Evolutionary conservation across 805 yeast genomes (phyloP), one percentile per base, ranked within the genome.

Genomic region (Kodamaea kakaduensis): DNA sequence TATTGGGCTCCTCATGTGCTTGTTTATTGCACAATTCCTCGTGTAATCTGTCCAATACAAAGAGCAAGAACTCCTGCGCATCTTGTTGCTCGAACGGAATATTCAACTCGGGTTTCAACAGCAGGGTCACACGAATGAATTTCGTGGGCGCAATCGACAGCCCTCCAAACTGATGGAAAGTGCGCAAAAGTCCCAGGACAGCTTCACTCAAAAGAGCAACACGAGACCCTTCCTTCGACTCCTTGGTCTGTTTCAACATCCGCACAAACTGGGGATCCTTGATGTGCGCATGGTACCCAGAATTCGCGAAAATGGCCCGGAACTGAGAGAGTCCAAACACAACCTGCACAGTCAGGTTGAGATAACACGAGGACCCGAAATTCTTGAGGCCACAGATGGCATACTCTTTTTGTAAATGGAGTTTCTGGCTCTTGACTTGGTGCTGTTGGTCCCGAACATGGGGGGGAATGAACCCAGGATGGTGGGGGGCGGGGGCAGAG

Each of bases 51-150:
- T 81, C 89, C 43, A 84, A 58, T 8, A 83, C 44, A 41, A 83
- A 75, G 52, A 82, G 67, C 28, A 84, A 56, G 48, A 82, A 82
- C 47, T 84, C 93, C 36, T 84, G 87, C 1, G 89, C 80, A 54
- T 84, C 94, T 50, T 84, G 93, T 48, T 84, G 94, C 47, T 81
- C 86, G 45, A 71, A 57, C 0, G 90, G 90, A 9, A 84, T 81
- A 43, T 66, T 62, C 36, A 82, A 69, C 47, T 80, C 85, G 0
- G 88, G 88, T 44, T 81, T 76, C 15, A 81, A 50, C 5, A 59
- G 41, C 15, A 74, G 57, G 33, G 80, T 61, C 1, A 64, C 55
- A 30, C 78, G 68, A 26, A 83, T 63, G 47, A 84, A 82, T 27
- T 76, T 73, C 6, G 75, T 69, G 3, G 90, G 88, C 2, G 80